These are phyloP conservation scores for Penicillium bialowiezense DNA, from an alignment of 495 filamentous ascomycete species.

Conservation along the genomic window DNA sequence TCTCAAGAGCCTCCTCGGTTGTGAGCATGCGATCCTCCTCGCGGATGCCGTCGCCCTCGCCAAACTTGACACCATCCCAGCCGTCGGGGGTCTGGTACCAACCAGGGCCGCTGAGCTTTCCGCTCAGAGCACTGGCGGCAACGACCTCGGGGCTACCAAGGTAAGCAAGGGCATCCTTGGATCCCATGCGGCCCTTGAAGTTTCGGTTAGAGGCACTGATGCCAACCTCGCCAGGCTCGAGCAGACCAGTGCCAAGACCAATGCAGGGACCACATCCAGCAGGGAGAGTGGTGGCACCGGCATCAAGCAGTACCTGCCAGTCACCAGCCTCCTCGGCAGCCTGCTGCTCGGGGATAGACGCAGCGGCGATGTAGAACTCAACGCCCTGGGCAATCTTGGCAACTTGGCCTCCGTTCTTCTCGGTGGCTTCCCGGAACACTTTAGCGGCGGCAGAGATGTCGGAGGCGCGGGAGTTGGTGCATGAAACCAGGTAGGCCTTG, in stretches of 20 bases:
- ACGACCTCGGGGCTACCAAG: conserved; percentile 89
- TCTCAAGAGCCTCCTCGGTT: conserved; percentile 66
- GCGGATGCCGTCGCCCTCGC: conserved; percentile 65
- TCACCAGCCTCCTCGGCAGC: conserved; percentile 78
- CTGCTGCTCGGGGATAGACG: conserved; percentile 75
- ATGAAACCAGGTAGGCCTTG: conserved; percentile 88
- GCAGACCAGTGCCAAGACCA: conserved; percentile 76
- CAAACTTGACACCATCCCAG: conserved; percentile 62
- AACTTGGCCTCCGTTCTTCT: conserved; percentile 49
- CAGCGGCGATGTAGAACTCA: conserved; percentile 88
- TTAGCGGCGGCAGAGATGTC: conserved; percentile 80
- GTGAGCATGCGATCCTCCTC: conserved; percentile 60
- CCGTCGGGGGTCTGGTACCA: conserved; percentile 71
- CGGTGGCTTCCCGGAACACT: conserved; percentile 78
- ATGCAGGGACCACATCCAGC: conserved; percentile 90
- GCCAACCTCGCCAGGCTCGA: conserved; percentile 85
- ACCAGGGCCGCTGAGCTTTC: conserved; percentile 76
- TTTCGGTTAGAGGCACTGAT: conserved; percentile 88
- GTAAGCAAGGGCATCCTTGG: conserved; percentile 78
- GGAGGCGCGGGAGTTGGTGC: conserved; percentile 82
- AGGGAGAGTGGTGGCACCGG: conserved; percentile 72
- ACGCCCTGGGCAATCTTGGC: conserved; percentile 78
- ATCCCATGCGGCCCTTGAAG: conserved; percentile 93
- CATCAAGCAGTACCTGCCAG: conserved; percentile 80
- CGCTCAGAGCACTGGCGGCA: conserved; percentile 78